A percentile compares a stretch with the other conserved stretches of the same genome.
Conservation (phyloP, 2,329 filamentous ascomycete species). For the Penicillium hordei region DNA sequence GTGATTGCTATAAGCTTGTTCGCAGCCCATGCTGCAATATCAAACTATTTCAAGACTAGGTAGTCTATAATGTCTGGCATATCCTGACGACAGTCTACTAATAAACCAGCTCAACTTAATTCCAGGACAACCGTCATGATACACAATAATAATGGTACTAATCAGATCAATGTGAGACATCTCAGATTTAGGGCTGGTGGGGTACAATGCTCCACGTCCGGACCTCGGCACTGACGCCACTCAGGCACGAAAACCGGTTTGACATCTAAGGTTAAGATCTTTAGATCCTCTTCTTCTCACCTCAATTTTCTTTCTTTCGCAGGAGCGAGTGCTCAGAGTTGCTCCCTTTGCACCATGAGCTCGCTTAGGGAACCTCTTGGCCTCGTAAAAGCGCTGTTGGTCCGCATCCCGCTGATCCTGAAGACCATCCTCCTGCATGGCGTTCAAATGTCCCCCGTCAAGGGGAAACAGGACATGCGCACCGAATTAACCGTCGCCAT, state of each 20-base stretch:
- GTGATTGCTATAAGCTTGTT: neutral
- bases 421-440: slow-evolving; percentile 45
- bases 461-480: slow-evolving; percentile 74
- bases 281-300: neutral
- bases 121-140: neutral
- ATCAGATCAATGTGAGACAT: neutral
- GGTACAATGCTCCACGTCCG: neutral
- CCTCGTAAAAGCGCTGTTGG: slow-evolving; percentile 40
- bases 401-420: slow-evolving; percentile 44
- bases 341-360: slow-evolving; percentile 23
- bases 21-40: neutral
- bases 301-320: neutral
- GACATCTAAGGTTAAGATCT: neutral
- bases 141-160: no score
- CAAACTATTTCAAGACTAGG: neutral
- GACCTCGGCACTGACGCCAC: slow-evolving; percentile 21
- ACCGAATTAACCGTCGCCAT: slow-evolving; percentile 72
- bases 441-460: slow-evolving; percentile 66
- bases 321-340: neutral
- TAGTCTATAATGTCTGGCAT: no score
- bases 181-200: neutral
- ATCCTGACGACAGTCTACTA: neutral
- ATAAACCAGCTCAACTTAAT: neutral
- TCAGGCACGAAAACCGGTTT: slow-evolving; percentile 20
- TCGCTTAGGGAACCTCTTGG: slow-evolving; percentile 23